A percentile compares a stretch with the other conserved stretches of the same genome.
Evolutionary conservation across 805 yeast genomes (phyloP).

Genomic region (Barnettozyma botsteinii): DNA sequence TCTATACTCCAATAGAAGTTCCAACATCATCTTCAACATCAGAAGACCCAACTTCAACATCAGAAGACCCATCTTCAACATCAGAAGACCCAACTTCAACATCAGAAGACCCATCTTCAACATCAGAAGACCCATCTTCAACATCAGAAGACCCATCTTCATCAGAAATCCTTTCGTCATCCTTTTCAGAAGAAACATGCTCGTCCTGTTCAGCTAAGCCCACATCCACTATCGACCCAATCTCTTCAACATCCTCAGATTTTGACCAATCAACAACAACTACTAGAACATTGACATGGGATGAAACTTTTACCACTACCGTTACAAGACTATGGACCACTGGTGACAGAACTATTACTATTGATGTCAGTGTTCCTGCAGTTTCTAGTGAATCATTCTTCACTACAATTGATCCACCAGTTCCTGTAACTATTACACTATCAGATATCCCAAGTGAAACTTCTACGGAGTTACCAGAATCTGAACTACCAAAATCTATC

Average conservation of each 20-base stretch:
- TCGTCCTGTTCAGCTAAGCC: slow-evolving; percentile 2
- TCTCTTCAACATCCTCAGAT: slow-evolving; percentile 1
- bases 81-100: neutral
- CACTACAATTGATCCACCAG: too few species aligned
- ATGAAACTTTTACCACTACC: slow-evolving; percentile 10
- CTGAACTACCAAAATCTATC: too few species aligned
- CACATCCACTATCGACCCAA: neutral
- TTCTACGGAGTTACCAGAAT: too few species aligned
- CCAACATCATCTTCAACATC: slow-evolving; percentile 6
- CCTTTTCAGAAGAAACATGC: neutral
- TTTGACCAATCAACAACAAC: neutral
- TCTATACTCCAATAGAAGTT: slow-evolving; percentile 13
- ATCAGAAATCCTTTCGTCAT: neutral
- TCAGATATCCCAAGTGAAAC: too few species aligned
- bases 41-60: slow-evolving; percentile 11
- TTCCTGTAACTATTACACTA: slow-evolving; percentile 1
- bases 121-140: neutral
- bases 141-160: slow-evolving; percentile 2
- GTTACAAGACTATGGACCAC: slow-evolving; percentile 9
- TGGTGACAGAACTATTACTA: slow-evolving; percentile 10
- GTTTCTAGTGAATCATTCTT: too few species aligned
- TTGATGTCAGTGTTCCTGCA: slow-evolving; percentile 7
- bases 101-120: neutral
- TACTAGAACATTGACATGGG: slow-evolving; percentile 8
- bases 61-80: slow-evolving; percentile 5